Percentiles rank a stretch among this genome's conserved stretches.
phyloP scores from a whole-genome alignment of 2,329 filamentous ascomycete genomes.

The Neonectria sp. region DNA sequence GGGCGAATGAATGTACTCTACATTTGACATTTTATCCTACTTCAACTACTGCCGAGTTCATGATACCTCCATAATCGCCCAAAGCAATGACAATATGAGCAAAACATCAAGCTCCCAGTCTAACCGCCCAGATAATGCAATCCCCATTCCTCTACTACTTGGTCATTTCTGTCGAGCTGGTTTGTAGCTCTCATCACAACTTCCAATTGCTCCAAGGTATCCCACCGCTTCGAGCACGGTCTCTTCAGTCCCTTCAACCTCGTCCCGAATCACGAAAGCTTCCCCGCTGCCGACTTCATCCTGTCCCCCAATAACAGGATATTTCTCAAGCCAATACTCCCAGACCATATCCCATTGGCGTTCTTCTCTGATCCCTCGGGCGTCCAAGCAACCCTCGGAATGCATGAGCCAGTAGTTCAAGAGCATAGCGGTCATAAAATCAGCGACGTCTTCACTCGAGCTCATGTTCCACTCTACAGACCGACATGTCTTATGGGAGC shows the following conservation, averaged over 20 bases:
- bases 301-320: constrained; percentile 29
- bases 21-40: too few relatives aligned
- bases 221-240: constrained; percentile 42
- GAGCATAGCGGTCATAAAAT: constrained; percentile 45
- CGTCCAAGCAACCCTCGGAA: constrained; percentile 33
- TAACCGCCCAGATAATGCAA: not conserved
- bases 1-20: not conserved
- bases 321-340: constrained; percentile 49
- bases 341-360: constrained; percentile 45
- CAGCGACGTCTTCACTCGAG: constrained; percentile 23
- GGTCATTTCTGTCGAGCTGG: not conserved
- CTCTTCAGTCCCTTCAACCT: constrained; percentile 37
- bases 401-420: constrained; percentile 43
- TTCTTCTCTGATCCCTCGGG: constrained; percentile 12
- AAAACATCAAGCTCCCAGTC: not conserved
- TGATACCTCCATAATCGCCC: too few relatives aligned
- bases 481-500: constrained; percentile 39
- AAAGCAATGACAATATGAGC: too few relatives aligned
- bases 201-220: constrained; percentile 49
- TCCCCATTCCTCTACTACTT: not conserved
- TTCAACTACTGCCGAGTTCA: too few relatives aligned
- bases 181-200: constrained; percentile 17
- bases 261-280: constrained; percentile 35
- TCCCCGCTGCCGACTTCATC: constrained; percentile 13
- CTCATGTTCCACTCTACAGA: constrained; percentile 41